Base-by-base conservation (phyloP, 2,329 filamentous ascomycete species). In the Xylariaceae sp. region DNA sequence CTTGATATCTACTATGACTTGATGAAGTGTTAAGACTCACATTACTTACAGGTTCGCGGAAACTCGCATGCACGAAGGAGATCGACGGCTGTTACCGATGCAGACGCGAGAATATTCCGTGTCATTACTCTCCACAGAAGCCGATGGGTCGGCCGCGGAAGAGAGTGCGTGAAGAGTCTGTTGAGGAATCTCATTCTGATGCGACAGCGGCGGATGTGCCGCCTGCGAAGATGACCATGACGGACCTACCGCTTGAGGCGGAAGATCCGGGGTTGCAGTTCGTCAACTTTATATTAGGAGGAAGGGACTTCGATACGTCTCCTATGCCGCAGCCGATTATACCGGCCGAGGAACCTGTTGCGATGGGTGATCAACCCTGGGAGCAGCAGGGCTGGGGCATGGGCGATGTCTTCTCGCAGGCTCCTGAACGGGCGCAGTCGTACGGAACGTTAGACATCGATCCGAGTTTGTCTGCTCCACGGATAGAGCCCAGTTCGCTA, bases 91-190 rank as follows among this genome's bases (percentile, higher is more conserved):
- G 85, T 69, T 73, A 77, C 6, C 79, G 85, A 58, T 88, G 85
- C 68, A 76, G 73, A 57, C 77, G 77, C 58, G 85, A 88, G 65
- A 77, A 76, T 59, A 79, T 86, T 48, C 57, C 61, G 48, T 88
- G 85, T 67, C 76, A 83, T 64, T 88, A 87, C 72, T 87, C 84
- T 6, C 75, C 78, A 10, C 85, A 87, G 69, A 88, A 88, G 72
- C 82, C 76, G 47, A 88, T 88, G 85, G 85, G 85, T 3, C 77
- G 85, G 48, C 85, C 85, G 18, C 76, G 84, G 57, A 88, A 88
- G 72, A 76, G 82, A 59, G 78, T 73, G 44, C 71, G 72, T 56
- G 69, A 72, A 8, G 67, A 68, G 49, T 35, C 64, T 44, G 48
- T 54, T 51, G 66, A 67, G 30, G 53, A 45, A 4, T 53, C 55